Conservation (phyloP, 768 basidiomycete genomes). For the Boletus rubroflammeus region DNA sequence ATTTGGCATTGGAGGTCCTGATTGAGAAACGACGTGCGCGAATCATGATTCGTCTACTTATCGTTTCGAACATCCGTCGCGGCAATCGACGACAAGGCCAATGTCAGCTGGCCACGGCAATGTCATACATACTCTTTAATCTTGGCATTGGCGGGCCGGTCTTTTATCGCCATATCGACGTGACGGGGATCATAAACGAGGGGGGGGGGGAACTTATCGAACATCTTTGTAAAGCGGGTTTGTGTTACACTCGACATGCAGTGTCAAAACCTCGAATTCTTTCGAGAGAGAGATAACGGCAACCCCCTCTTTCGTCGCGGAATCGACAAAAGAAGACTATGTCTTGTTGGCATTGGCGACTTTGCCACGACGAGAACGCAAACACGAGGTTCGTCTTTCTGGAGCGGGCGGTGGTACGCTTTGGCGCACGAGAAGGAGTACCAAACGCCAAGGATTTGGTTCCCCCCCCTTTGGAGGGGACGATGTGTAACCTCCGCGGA, state of each 20-base stretch:
- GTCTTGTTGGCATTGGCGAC: background rate
- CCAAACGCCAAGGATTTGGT: background rate
- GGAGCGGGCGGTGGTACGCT: background rate
- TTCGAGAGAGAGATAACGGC: background rate
- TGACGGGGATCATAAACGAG: background rate
- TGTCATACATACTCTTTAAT: background rate
- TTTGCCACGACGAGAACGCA: background rate
- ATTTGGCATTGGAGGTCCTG: too few relatives aligned
- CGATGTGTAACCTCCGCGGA: background rate
- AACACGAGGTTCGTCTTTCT: background rate
- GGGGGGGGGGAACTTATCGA: background rate
- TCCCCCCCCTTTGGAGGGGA: background rate
- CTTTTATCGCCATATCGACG: background rate
- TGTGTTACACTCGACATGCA: background rate
- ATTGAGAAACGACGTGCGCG: background rate
- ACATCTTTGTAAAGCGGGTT: background rate
- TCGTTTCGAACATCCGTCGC: background rate
- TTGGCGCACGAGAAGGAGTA: background rate
- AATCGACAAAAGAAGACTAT: background rate
- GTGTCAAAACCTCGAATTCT: background rate
- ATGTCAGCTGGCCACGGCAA: background rate
- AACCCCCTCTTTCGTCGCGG: background rate
- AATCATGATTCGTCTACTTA: background rate
- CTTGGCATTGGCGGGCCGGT: background rate
- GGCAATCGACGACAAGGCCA: background rate